Percentiles rank a stretch among this genome's conserved stretches.
Evolutionary conservation across 305 asterid species (phyloP).

Genomic region (Fraxinus paxiana): DNA sequence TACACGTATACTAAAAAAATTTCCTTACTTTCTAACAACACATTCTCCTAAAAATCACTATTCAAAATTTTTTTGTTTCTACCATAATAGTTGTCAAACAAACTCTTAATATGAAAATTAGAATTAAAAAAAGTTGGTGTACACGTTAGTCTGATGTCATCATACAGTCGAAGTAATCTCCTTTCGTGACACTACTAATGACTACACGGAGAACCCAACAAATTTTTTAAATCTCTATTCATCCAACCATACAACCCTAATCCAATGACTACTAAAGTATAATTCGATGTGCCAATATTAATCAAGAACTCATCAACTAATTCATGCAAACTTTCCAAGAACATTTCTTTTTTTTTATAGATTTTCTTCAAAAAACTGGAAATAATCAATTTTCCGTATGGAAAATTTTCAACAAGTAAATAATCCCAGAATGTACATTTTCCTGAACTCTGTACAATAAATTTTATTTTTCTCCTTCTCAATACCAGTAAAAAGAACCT

Average conservation of each 20-base stretch:
- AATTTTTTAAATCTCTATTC: not conserved
- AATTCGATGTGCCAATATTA: not conserved
- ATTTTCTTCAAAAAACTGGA: not conserved
- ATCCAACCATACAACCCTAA: not conserved
- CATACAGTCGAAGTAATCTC: not conserved
- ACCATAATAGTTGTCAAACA: not conserved
- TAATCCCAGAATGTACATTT: not conserved
- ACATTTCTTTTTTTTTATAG: not conserved
- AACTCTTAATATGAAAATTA: not conserved
- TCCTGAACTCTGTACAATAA: not conserved
- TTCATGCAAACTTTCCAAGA: not conserved
- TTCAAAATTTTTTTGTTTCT: not conserved
- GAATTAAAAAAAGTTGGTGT: not conserved
- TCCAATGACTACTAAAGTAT: not conserved
- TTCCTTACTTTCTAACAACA: too few relatives aligned
- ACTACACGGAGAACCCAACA: not conserved
- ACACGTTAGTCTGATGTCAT: not conserved
- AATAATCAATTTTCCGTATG: not conserved
- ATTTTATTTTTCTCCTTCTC: not conserved
- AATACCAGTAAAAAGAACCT: not conserved
- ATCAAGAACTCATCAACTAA: not conserved
- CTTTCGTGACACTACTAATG: not conserved
- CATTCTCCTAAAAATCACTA: not conserved
- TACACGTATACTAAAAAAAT: too few relatives aligned
- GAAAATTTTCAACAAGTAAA: not conserved